These are phyloP conservation scores for Yarrowia sp. DNA, from an alignment of 805 yeast species.

Conservation along the genomic window DNA sequence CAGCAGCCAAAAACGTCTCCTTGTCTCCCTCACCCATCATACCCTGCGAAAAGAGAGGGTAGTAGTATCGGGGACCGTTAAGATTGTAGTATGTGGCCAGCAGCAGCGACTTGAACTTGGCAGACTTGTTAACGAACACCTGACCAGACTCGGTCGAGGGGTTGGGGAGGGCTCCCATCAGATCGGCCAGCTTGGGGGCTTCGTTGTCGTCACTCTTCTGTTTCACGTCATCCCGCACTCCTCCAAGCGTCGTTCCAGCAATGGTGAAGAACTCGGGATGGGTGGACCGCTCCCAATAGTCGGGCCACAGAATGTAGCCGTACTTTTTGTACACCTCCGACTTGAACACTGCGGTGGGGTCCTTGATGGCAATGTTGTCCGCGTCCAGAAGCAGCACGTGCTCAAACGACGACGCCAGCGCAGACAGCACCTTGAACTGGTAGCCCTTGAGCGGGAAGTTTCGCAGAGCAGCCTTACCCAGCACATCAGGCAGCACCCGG, in stretches of 20 bases:
- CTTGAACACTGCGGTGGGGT: slow-evolving; percentile 59
- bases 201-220: slow-evolving; percentile 24
- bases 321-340: slow-evolving; percentile 52
- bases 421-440: slow-evolving; percentile 67
- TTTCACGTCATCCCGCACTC: slow-evolving; percentile 40
- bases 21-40: slow-evolving; percentile 79
- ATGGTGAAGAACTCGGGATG: slow-evolving; percentile 69
- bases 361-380: slow-evolving; percentile 66
- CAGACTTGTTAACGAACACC: slow-evolving; percentile 52
- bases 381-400: slow-evolving; percentile 70
- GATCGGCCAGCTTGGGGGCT: slow-evolving; percentile 49
- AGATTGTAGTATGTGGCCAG: slow-evolving; percentile 63
- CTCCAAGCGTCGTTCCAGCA: slow-evolving; percentile 53
- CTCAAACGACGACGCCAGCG: slow-evolving; percentile 69
- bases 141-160: slow-evolving; percentile 71
- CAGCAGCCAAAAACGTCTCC: slow-evolving; percentile 72
- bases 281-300: slow-evolving; percentile 82
- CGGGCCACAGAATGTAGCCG: slow-evolving; percentile 72
- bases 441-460: slow-evolving; percentile 56
- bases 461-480: slow-evolving; percentile 52
- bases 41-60: slow-evolving; percentile 58
- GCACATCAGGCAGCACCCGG: slow-evolving; percentile 57
- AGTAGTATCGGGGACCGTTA: slow-evolving; percentile 58
- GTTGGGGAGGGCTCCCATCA: slow-evolving; percentile 66
- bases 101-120: slow-evolving; percentile 56